A percentile compares a stretch with the other conserved stretches of the same genome.
Evolutionary conservation across 202 grass and related monocot genomes (phyloP).

Genomic region (Dendrocalamus latiflorus): DNA sequence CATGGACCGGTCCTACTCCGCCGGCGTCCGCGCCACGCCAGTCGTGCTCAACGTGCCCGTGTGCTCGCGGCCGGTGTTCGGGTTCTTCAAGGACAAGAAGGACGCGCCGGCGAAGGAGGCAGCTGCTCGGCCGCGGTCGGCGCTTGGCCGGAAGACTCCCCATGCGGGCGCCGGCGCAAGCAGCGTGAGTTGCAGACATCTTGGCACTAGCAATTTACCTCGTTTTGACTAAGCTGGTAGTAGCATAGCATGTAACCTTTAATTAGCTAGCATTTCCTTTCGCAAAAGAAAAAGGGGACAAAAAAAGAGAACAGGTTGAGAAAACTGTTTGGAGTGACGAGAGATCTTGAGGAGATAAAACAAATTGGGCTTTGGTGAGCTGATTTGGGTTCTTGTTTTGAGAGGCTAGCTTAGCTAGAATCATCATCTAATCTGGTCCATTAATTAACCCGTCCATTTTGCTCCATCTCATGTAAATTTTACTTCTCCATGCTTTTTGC

Average conservation of each 20-base stretch:
- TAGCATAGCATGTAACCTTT: background rate
- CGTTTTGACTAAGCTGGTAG: constrained; percentile 29
- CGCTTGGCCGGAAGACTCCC: constrained; percentile 30
- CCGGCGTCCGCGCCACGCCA: constrained; percentile 62
- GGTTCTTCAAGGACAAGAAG: constrained; percentile 86
- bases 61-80: constrained; percentile 82
- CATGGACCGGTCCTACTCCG: constrained; percentile 91
- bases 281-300: constrained; percentile 19
- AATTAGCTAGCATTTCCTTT: constrained; percentile 1
- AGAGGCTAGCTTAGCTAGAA: background rate
- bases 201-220: constrained; percentile 11
- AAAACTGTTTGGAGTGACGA: background rate
- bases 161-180: background rate
- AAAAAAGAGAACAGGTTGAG: constrained; percentile 15
- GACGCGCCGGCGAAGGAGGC: constrained; percentile 36
- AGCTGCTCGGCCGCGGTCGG: constrained; percentile 10
- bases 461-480: constrained; percentile 32
- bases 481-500: background rate
- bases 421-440: background rate
- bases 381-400: constrained; percentile 13
- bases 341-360: background rate
- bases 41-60: constrained; percentile 93
- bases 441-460: background rate
- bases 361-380: background rate
- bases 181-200: constrained; percentile 38